Evolutionary conservation across 176 grass and related monocot genomes (phyloP).

Genomic region (Oropetium thomaeum): DNA sequence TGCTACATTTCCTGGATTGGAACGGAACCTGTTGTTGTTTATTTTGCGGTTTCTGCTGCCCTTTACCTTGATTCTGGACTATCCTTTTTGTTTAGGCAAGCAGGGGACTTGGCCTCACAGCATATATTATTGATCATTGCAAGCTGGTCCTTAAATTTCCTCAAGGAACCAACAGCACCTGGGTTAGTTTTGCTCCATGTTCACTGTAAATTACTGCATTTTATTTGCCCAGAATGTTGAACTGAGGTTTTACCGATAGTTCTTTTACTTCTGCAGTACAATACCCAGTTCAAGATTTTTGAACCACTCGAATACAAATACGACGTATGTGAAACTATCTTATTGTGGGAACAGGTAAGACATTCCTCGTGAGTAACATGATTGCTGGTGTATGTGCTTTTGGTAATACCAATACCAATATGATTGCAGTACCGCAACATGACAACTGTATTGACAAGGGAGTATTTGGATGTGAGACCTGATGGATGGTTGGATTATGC

Average conservation of each 20-base stretch:
- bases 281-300: slow-evolving; percentile 85
- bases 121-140: slow-evolving; percentile 76
- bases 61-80: slow-evolving; percentile 17
- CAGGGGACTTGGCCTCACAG: slow-evolving; percentile 83
- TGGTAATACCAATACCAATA: slow-evolving; percentile 28
- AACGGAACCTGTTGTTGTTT: neutral
- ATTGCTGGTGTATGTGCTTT: neutral
- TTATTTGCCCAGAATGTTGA: neutral
- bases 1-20: neutral
- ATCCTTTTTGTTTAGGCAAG: slow-evolving; percentile 58
- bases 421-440: slow-evolving; percentile 84
- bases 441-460: slow-evolving; percentile 97
- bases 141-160: slow-evolving; percentile 84
- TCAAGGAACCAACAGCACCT: slow-evolving; percentile 82
- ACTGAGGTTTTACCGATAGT: neutral
- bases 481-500: slow-evolving; percentile 94
- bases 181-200: slow-evolving; percentile 49
- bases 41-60: neutral
- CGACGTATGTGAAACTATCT: slow-evolving; percentile 77
- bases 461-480: slow-evolving; percentile 91
- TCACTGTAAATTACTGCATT: slow-evolving; percentile 21
- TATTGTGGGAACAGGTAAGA: slow-evolving; percentile 92
- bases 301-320: slow-evolving; percentile 79
- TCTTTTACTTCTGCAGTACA: slow-evolving; percentile 60
- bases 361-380: slow-evolving; percentile 20